Conservation (phyloP, 2,329 filamentous ascomycete species). For the Aspergillus vadensis region DNA sequence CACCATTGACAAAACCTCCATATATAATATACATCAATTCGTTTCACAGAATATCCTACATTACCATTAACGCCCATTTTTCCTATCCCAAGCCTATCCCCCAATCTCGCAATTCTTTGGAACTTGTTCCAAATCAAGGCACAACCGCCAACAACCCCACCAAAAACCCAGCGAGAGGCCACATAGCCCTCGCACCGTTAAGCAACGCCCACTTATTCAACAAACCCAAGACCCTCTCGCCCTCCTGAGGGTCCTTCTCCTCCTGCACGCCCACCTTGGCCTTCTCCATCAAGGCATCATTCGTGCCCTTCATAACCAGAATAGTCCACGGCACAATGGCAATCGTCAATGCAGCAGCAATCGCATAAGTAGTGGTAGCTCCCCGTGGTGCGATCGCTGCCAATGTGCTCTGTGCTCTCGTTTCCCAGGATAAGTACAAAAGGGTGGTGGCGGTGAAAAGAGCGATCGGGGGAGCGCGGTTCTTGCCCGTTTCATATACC, state of each 20-base stretch:
- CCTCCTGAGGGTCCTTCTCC: neutral
- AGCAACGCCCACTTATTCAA: constrained; percentile 25
- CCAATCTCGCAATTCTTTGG: too few relatives aligned
- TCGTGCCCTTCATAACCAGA: constrained; percentile 31
- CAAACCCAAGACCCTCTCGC: constrained; percentile 6
- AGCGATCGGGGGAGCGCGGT: constrained; percentile 31
- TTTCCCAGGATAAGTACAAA: constrained; percentile 33
- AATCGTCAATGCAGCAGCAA: constrained; percentile 32
- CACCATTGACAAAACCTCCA: too few relatives aligned
- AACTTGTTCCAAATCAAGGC: too few relatives aligned
- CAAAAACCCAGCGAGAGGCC: constrained; percentile 23
- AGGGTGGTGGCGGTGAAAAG: constrained; percentile 24
- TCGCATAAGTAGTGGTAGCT: constrained; percentile 25
- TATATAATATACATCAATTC: too few relatives aligned
- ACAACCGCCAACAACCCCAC: constrained; percentile 15
- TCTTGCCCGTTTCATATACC: constrained; percentile 26
- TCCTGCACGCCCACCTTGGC: constrained; percentile 9
- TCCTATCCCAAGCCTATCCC: too few relatives aligned
- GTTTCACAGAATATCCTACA: too few relatives aligned
- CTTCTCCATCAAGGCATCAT: constrained; percentile 29
- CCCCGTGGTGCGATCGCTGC: constrained; percentile 15
- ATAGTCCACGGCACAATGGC: constrained; percentile 39
- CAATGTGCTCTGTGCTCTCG: constrained; percentile 19
- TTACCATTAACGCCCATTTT: too few relatives aligned
- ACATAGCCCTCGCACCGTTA: constrained; percentile 23